Base-by-base conservation (phyloP, 2,329 filamentous ascomycete species). In the Ophiostoma novo-ulmi region DNA sequence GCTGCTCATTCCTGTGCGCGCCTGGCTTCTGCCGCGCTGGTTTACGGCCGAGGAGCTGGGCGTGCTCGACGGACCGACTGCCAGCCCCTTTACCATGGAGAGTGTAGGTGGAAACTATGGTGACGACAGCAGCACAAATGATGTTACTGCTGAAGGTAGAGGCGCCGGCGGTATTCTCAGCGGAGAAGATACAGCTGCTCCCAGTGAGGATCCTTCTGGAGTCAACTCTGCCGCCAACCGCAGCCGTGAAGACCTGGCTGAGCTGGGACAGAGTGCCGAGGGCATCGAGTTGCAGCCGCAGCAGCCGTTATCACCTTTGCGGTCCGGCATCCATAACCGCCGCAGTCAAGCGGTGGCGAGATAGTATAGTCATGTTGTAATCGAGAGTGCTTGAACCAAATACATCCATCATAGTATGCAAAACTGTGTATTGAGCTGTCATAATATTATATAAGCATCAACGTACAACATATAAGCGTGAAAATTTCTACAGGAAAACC, bases 61-160 rank as follows among this genome's bases (percentile, higher is more conserved):
- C 0, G 77, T 84, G 8, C 80, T 94, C 31, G 91, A 94, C 77
- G 89, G 81, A n/a, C 89, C 91, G 0, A 93, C 91, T 0, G 91
- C 91, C 0, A 91, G 88, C 70, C 83, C 86, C 10, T 92, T 92
- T 72, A 92, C 87, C 0, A 92, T 93, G 89, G 89, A 92, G 78
- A 89, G 88, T 71, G 89, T 90, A 6, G 89, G 90, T 14, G 90
- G 89, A 3, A 65, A 41, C 38, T 20, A 20, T 8, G 63, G 58
- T 14, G 36, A 39, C 17, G 38, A 7, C 1, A 52, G 64, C 64
- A 65, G 68, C 35, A 36, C 67, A 14, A 52, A 63, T 22, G 61
- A 67, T 20, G 10, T n/a, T 36, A 20, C 14, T 35, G 58, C 58
- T 63, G 58, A 2, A 10, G 58, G 26, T 14, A 13, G 26, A 58